A percentile compares a stretch with the other conserved stretches of the same genome.
Conservation (phyloP, 441 rosid genomes). For the Corymbia citriodora region DNA sequence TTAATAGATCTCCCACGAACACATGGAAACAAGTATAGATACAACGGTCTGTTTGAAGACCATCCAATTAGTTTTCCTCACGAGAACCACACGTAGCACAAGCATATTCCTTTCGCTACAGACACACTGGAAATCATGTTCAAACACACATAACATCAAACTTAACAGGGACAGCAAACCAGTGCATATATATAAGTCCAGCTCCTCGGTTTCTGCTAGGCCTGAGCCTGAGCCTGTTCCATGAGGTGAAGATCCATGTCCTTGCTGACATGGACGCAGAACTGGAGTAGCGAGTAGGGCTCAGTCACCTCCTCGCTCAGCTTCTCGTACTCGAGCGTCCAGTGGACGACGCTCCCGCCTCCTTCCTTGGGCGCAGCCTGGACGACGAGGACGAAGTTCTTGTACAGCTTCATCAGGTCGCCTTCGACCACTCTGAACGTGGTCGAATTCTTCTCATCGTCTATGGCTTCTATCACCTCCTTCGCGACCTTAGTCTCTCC, state of each 20-base stretch:
- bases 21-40: neutral
- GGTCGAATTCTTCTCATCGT: conserved; percentile 13
- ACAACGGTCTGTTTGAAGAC: neutral
- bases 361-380: conserved; percentile 7
- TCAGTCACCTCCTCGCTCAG: conserved; percentile 12
- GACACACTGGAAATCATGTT: neutral
- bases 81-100: neutral
- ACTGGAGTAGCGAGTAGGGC: conserved; percentile 7
- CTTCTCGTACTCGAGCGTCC: conserved; percentile 21
- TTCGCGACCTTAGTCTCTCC: conserved; percentile 14
- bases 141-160: neutral
- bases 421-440: conserved; percentile 19
- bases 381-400: conserved; percentile 5
- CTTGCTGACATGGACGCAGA: neutral
- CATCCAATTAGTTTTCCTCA: neutral
- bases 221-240: neutral
- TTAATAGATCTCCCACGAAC: neutral
- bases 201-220: neutral
- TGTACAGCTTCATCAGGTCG: conserved; percentile 21
- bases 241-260: neutral
- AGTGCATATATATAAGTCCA: neutral
- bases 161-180: neutral
- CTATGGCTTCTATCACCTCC: conserved; percentile 20
- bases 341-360: conserved; percentile 11
- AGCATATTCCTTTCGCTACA: neutral